Evolutionary conservation across 139 green algal species (phyloP).

Genomic region (Coelastrella sp.): DNA sequence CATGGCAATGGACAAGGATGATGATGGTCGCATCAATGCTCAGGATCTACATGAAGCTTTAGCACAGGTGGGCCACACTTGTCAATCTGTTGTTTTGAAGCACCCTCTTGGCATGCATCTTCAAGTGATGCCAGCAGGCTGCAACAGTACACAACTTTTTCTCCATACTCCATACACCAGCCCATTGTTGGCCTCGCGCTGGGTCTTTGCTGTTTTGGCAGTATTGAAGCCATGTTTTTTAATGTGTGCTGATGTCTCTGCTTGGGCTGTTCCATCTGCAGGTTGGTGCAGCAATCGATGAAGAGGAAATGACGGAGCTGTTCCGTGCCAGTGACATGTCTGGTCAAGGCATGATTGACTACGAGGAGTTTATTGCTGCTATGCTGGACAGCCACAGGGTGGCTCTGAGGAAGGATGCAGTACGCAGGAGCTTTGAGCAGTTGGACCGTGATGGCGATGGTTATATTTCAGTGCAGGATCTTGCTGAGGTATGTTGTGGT

Average conservation of each 20-base stretch:
- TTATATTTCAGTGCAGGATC: conserved; percentile 70
- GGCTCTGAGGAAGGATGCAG: conserved; percentile 56
- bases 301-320: conserved; percentile 68
- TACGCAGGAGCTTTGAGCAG: conserved; percentile 61
- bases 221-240: too few relatives aligned
- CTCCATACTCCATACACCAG: too few relatives aligned
- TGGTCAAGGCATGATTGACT: conserved; percentile 73
- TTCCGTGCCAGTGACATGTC: conserved; percentile 66
- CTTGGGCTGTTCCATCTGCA: conserved; percentile 11
- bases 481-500: conserved; percentile 56
- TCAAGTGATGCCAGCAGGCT: background rate
- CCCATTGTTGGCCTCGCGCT: too few relatives aligned
- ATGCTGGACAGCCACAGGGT: conserved; percentile 70
- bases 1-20: conserved; percentile 46
- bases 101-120: background rate
- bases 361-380: conserved; percentile 77
- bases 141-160: too few relatives aligned
- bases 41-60: conserved; percentile 44
- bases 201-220: too few relatives aligned
- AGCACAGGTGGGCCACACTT: background rate
- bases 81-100: too few relatives aligned
- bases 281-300: conserved; percentile 69
- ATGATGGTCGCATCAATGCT: conserved; percentile 45
- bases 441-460: conserved; percentile 60
- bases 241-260: too few relatives aligned